Base-by-base conservation (phyloP, 1,284 basidiomycete genomes). In the Xerocomus nothofagi region DNA sequence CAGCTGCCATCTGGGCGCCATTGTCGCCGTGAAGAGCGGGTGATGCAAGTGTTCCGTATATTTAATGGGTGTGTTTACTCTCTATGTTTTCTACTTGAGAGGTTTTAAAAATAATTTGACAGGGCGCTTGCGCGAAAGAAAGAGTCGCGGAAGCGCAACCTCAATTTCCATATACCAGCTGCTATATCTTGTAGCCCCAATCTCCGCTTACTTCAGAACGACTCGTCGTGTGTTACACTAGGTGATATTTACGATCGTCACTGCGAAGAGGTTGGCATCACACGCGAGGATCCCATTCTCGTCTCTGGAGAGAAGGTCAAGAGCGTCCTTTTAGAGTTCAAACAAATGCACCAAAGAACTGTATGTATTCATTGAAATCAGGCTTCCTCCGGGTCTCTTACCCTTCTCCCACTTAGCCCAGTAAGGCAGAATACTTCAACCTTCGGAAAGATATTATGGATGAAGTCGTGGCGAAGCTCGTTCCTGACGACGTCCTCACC, bases 181-280 rank as follows among this genome's bases (percentile, higher is more conserved):
- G 86, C 91, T 4, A 78, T 99, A 32, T 89, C 93, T 1, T 88
- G 95, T 57, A 90, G 89, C 39, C 88, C 92, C 1, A 84, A 77
- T 56, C 79, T 97, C 33, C 88, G 97, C 33, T 74, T 99, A 36
- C 80, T 97, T 50, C 92, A 97, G 68, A 92, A 88, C 56, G 95
- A 99, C 70, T 81, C 88, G 1, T 94, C 94, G 0, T 95, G 97
- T 62, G 80, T 96, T 58, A 88, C 87, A 18, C 73, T 99, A 50
- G 92, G 93, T 56, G 98, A 99, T 60, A 90, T 99, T 49, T 95
- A 91, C 68, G 97, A 99, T 66, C 81, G 88, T 36, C 88, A 93
- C 66, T 96, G 93, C 67, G 80, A 87, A 56, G 80, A 83, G 52
- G 76, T 74, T 40, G 86, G 91, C 14, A 83, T 96, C 57, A 81